Percentiles rank a stretch among this genome's conserved stretches.
Evolutionary conservation across 331 rosid genomes (phyloP).

Genomic region (Rosa hybrid): DNA sequence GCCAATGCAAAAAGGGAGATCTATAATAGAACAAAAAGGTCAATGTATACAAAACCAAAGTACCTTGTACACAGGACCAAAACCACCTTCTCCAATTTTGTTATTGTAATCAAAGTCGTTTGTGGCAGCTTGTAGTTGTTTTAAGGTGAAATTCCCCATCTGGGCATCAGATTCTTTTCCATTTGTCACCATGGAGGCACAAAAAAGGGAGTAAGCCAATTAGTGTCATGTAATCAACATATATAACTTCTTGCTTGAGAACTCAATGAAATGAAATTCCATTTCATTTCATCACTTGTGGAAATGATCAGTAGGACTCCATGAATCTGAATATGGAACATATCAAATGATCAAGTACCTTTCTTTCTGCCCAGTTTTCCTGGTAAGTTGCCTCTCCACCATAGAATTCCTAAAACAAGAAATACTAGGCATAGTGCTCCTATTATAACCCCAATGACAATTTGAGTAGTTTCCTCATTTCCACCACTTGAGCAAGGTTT

Average conservation of each 20-base stretch:
- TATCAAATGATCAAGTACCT: conserved; percentile 39
- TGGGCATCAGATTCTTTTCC: conserved; percentile 42
- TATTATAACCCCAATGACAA: conserved; percentile 43
- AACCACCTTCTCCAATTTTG: conserved; percentile 94
- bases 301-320: not conserved
- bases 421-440: conserved; percentile 49
- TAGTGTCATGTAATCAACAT: conserved; percentile 11
- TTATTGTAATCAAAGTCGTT: conserved; percentile 52
- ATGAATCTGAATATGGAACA: conserved; percentile 10
- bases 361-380: conserved; percentile 30
- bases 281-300: not conserved
- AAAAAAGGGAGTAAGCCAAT: conserved; percentile 3
- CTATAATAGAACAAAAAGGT: not conserved
- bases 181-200: conserved; percentile 37
- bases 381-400: conserved; percentile 52
- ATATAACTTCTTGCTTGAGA: conserved; percentile 10
- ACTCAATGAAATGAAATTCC: no score
- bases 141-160: conserved; percentile 60
- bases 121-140: conserved; percentile 77
- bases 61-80: conserved; percentile 86
- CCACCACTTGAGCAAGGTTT: conserved; percentile 48
- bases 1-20: conserved; percentile 3
- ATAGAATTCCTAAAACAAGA: conserved; percentile 52
- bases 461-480: conserved; percentile 28
- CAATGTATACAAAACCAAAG: conserved; percentile 3